These are phyloP conservation scores for Anacardium occidentale DNA, from an alignment of 345 rosid genomes.

Conservation along the genomic window DNA sequence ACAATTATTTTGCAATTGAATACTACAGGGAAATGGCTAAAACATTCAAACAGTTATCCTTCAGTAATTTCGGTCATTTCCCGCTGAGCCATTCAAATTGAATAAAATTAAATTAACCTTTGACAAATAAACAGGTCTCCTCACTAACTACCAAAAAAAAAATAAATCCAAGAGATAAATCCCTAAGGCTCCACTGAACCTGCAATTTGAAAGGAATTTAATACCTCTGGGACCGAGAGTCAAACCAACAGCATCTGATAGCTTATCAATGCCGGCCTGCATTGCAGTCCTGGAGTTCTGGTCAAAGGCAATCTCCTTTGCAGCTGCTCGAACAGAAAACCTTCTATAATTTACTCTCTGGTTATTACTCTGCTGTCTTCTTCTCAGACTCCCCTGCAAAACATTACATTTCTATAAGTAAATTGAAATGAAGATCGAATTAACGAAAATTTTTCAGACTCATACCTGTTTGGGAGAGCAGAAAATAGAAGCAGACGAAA, in stretches of 20 bases:
- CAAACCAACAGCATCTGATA: conserved; percentile 87
- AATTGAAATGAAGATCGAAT: too few relatives aligned
- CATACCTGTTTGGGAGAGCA: conserved; percentile 73
- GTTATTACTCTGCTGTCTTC: conserved; percentile 43
- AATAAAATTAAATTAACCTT: too few relatives aligned
- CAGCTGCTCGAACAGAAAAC: conserved; percentile 70
- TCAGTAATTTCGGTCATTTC: too few relatives aligned
- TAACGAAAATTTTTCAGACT: background rate
- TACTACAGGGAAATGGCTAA: too few relatives aligned
- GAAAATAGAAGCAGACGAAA: conserved; percentile 62
- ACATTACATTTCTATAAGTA: too few relatives aligned
- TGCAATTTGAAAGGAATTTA: too few relatives aligned
- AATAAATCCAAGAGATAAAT: too few relatives aligned
- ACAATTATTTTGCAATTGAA: background rate
- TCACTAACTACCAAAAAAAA: too few relatives aligned
- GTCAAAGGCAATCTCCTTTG: conserved; percentile 89
- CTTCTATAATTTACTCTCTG: conserved; percentile 59
- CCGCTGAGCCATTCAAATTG: too few relatives aligned
- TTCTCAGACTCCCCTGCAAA: conserved; percentile 46
- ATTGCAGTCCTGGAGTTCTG: conserved; percentile 77
- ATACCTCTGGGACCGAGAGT: conserved; percentile 98
- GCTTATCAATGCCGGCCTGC: conserved; percentile 93
- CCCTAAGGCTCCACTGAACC: too few relatives aligned
- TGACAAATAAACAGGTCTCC: too few relatives aligned
- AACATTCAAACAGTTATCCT: too few relatives aligned